These are phyloP conservation scores for Echinosophora koreensis DNA, from an alignment of 306 rosid genomes.

Conservation along the genomic window DNA sequence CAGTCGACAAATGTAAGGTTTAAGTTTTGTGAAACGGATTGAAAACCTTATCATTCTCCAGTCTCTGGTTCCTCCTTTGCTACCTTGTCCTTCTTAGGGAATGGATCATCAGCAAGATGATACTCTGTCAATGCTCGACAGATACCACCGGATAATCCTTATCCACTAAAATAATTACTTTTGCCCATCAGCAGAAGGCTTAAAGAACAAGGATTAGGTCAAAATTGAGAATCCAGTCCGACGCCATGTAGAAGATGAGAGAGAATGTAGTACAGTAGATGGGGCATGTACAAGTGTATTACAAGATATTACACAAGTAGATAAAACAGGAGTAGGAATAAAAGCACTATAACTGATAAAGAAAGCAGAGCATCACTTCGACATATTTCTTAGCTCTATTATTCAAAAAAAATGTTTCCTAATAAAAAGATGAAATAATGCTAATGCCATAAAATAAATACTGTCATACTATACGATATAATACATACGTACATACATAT, in stretches of 20 bases:
- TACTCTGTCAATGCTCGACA: not conserved
- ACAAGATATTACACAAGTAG: constrained; percentile 4
- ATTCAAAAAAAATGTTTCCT: not conserved
- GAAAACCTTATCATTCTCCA: not conserved
- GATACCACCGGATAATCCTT: not conserved
- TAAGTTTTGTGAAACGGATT: too few species aligned
- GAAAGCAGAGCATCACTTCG: constrained; percentile 36
- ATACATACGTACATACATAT: too few species aligned
- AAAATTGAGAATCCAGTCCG: constrained; percentile 17
- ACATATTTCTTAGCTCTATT: not conserved
- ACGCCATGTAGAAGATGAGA: not conserved
- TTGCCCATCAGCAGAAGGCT: not conserved
- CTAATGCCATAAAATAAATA: constrained; percentile 15
- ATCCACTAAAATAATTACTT: not conserved
- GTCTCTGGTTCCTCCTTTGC: not conserved
- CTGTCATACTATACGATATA: not conserved
- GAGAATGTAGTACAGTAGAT: not conserved
- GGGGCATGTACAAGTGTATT: not conserved
- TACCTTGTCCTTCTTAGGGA: not conserved
- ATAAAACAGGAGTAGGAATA: constrained; percentile 34
- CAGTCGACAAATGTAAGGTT: not conserved
- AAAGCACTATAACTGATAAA: constrained; percentile 36
- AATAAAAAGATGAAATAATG: constrained; percentile 12
- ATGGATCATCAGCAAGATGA: not conserved
- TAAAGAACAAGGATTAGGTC: not conserved